These are phyloP conservation scores for Rheum nobile DNA, from an alignment of 148 eudicot genomes.

Conservation along the genomic window DNA sequence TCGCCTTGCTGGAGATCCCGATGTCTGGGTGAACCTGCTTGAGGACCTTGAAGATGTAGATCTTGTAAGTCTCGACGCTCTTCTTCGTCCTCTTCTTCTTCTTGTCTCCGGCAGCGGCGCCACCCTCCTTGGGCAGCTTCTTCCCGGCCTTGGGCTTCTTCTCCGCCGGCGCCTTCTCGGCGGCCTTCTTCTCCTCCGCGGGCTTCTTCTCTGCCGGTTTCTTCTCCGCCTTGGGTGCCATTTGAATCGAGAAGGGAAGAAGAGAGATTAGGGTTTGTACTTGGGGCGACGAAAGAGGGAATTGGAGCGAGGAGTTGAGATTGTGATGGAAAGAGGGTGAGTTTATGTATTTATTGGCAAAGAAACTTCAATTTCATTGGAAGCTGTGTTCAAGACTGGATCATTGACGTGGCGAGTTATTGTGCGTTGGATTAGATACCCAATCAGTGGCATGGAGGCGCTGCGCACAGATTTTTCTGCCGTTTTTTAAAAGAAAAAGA, in stretches of 20 bases:
- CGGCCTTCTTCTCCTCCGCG: slow-evolving; percentile 28
- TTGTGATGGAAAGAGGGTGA: not conserved
- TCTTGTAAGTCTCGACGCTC: not conserved
- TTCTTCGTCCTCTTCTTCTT: not conserved
- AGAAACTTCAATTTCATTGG: not conserved
- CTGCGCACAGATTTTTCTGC: no score
- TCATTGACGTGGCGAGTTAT: not conserved
- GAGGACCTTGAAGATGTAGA: slow-evolving; percentile 4
- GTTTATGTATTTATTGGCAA: not conserved
- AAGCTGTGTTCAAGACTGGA: not conserved
- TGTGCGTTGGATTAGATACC: not conserved
- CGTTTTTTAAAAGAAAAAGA: no score
- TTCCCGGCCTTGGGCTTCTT: slow-evolving; percentile 19
- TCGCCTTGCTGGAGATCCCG: not conserved
- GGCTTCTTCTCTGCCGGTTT: slow-evolving; percentile 39
- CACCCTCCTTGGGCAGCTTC: not conserved
- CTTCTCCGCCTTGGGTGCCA: slow-evolving; percentile 20
- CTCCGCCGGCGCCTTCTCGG: slow-evolving; percentile 30
- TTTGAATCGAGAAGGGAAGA: not conserved
- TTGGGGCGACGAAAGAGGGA: not conserved
- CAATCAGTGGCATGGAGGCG: no score
- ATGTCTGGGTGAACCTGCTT: not conserved
- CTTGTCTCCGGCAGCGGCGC: not conserved
- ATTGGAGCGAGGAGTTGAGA: not conserved
- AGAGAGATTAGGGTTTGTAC: not conserved